Conservation (phyloP, 345 rosid species). For the Crucihimalaya himalaica region DNA sequence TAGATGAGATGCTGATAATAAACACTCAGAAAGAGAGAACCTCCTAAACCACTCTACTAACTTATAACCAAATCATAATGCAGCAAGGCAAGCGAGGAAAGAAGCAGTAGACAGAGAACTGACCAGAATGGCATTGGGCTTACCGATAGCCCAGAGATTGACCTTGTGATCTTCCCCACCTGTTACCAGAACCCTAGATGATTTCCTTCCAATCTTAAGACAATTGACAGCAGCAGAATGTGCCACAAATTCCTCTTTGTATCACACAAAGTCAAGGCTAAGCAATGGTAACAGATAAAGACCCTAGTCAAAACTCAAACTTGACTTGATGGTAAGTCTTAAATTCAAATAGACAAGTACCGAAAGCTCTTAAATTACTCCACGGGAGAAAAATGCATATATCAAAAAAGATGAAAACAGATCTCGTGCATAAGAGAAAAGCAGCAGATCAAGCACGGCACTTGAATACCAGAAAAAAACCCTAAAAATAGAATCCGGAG, state of each 20-base stretch:
- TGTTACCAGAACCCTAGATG: constrained; percentile 90
- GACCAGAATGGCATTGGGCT: constrained; percentile 97
- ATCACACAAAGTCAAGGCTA: constrained; percentile 50
- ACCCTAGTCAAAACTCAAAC: constrained; percentile 25
- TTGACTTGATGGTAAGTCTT: not conserved
- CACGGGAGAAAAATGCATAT: constrained; percentile 13
- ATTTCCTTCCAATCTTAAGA: constrained; percentile 94
- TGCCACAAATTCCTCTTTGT: constrained; percentile 94
- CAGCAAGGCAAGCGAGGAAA: constrained; percentile 13
- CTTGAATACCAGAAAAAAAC: constrained; percentile 4
- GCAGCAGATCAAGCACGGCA: constrained; percentile 41
- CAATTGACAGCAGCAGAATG: constrained; percentile 93
- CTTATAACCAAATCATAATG: not conserved
- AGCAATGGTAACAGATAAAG: constrained; percentile 3
- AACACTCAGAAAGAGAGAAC: not conserved
- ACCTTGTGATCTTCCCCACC: constrained; percentile 99
- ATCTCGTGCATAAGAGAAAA: constrained; percentile 28
- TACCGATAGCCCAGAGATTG: constrained; percentile 99
- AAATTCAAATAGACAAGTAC: constrained; percentile 32
- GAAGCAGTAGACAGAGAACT: constrained; percentile 49
- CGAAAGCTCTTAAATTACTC: constrained; percentile 29
- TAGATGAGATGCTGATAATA: not conserved
- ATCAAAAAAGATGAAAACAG: constrained; percentile 14
- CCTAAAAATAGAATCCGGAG: constrained; percentile 9
- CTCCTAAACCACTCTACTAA: not conserved